Conservation (phyloP, 1,139 yeast genomes). For the Taphrina betulina region DNA sequence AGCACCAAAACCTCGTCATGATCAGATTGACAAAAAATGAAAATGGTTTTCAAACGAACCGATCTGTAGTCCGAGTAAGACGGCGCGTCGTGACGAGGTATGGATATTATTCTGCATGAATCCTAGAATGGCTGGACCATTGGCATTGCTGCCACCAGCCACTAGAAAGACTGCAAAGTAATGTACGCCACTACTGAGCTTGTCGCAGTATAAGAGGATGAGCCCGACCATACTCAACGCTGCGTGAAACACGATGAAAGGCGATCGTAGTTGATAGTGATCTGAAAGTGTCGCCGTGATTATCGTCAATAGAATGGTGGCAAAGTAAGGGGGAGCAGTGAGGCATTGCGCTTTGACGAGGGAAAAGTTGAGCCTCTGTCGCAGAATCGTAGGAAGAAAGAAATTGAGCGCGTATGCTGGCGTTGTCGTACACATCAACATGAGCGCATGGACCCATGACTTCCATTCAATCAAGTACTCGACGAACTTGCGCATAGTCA, state of each 20-base stretch:
- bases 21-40: no score
- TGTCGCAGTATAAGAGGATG: not conserved
- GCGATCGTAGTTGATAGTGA: constrained; percentile 3
- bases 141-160: constrained; percentile 57
- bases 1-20: constrained; percentile 11
- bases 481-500: constrained; percentile 1
- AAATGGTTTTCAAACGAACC: no score
- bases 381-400: constrained; percentile 42
- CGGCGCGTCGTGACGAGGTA: constrained; percentile 7
- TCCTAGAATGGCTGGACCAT: constrained; percentile 55
- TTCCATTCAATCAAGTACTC: constrained; percentile 7
- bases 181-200: not conserved
- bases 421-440: constrained; percentile 16
- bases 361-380: constrained; percentile 39
- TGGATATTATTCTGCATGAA: constrained; percentile 48
- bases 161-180: constrained; percentile 41
- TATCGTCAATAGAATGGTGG: constrained; percentile 6
- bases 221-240: constrained; percentile 7
- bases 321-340: constrained; percentile 41
- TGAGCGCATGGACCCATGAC: constrained; percentile 3
- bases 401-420: constrained; percentile 32
- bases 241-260: constrained; percentile 10
- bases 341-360: constrained; percentile 36
- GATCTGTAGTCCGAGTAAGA: constrained; percentile 1
- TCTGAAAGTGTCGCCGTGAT: constrained; percentile 3